Evolutionary conservation across 257 asterid species (phyloP).

Genomic region (Datura wrightii): DNA sequence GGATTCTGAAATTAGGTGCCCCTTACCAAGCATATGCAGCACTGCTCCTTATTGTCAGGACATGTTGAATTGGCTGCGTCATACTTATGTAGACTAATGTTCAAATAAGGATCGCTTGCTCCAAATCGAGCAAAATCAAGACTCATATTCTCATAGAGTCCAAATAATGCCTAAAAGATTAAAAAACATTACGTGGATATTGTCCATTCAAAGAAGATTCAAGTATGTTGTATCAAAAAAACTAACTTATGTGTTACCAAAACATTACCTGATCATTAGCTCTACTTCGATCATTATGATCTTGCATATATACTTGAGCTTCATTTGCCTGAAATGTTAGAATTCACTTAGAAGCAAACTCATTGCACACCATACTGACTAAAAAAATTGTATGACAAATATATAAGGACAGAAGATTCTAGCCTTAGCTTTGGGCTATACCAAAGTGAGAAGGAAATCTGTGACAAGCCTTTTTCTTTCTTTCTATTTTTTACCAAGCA

Average conservation of each 20-base stretch:
- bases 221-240: neutral
- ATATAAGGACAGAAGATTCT: neutral
- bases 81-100: neutral
- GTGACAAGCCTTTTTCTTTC: neutral
- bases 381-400: neutral
- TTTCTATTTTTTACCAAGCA: neutral
- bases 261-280: neutral
- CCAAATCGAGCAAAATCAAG: neutral
- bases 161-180: neutral
- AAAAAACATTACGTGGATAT: neutral
- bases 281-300: neutral
- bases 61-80: neutral
- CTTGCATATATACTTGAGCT: neutral
- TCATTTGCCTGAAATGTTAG: neutral
- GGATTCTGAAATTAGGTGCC: neutral
- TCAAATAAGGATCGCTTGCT: neutral
- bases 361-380: neutral
- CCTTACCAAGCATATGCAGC: constrained; percentile 11
- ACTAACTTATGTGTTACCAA: neutral
- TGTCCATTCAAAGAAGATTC: neutral
- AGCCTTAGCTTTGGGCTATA: neutral
- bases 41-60: neutral
- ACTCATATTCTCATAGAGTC: neutral
- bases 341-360: neutral
- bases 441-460: neutral